Conservation (phyloP, 495 filamentous ascomycete genomes). For the Penicillium canariense region DNA sequence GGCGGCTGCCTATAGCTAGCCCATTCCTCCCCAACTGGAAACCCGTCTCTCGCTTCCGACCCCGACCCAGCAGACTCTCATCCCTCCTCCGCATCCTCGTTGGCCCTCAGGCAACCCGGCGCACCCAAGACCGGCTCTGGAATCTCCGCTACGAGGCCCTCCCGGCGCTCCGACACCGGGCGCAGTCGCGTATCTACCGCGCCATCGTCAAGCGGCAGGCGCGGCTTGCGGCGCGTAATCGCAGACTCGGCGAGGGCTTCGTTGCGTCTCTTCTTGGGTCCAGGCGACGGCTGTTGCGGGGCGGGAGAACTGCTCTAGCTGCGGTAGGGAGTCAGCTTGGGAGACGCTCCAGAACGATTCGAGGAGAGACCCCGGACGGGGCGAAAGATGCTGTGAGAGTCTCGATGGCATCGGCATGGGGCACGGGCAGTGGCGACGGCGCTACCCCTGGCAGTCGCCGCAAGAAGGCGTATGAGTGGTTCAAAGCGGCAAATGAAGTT, state of each 20-base stretch:
- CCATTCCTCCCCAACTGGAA: conserved; percentile 11
- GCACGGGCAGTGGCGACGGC: conserved; percentile 30
- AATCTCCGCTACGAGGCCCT: conserved; percentile 71
- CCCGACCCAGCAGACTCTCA: conserved; percentile 26
- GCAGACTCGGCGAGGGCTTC: conserved; percentile 37
- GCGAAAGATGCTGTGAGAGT: conserved; percentile 28
- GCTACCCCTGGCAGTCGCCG: conserved; percentile 71
- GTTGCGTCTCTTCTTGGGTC: conserved; percentile 50
- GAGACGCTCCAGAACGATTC: conserved; percentile 13
- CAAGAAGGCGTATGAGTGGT: conserved; percentile 78
- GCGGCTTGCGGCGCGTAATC: conserved; percentile 39
- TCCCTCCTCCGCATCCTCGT: conserved; percentile 46
- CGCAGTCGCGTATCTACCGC: conserved; percentile 72
- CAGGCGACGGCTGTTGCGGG: conserved; percentile 41
- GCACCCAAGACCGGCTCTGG: conserved; percentile 60
- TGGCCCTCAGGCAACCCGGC: conserved; percentile 56
- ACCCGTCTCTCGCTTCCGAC: conserved; percentile 17
- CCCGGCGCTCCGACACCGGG: conserved; percentile 61
- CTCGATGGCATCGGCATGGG: conserved; percentile 44
- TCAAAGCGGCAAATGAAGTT: conserved; percentile 87
- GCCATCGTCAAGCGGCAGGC: conserved; percentile 66
- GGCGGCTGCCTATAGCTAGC: conserved; percentile 20
- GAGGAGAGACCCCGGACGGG: conserved; percentile 15
- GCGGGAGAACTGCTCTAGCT: conserved; percentile 8
- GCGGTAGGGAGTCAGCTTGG: neutral